phyloP scores from a whole-genome alignment of 176 grass and related monocot genomes.

The Aegilops longissima region DNA sequence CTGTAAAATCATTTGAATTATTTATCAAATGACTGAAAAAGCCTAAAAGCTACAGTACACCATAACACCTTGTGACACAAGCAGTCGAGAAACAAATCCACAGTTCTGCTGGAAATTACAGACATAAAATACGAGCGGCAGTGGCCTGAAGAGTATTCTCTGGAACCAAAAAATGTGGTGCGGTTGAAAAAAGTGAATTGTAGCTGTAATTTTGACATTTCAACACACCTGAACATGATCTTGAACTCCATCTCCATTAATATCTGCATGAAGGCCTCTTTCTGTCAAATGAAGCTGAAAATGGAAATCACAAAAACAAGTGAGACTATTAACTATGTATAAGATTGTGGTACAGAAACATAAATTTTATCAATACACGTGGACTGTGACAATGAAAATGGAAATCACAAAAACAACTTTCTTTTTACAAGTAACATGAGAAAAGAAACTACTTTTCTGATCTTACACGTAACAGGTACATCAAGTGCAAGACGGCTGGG shows the following conservation, averaged over 20 bases:
- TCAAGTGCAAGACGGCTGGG: no score
- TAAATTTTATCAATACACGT: constrained; percentile 6
- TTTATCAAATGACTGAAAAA: not conserved
- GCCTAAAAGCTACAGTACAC: not conserved
- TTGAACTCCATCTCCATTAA: constrained; percentile 90
- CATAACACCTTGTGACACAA: not conserved
- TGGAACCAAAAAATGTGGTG: not conserved
- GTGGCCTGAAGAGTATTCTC: not conserved
- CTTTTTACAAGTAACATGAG: no score
- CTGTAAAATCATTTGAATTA: not conserved
- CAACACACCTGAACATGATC: constrained; percentile 93
- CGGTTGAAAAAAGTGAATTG: not conserved
- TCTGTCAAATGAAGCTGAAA: constrained; percentile 87
- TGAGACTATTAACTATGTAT: not conserved
- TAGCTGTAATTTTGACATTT: constrained; percentile 6
- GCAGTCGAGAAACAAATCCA: not conserved
- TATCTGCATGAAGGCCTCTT: constrained; percentile 92
- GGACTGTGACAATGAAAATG: not conserved
- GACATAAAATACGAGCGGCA: not conserved
- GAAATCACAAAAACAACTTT: no score
- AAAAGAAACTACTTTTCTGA: no score
- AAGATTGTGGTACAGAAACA: not conserved
- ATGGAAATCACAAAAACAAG: not conserved
- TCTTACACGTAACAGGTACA: no score
- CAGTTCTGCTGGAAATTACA: not conserved